These are phyloP conservation scores for Coniochaeta hoffmannii DNA, from an alignment of 2,329 filamentous ascomycete species.

Conservation along the genomic window DNA sequence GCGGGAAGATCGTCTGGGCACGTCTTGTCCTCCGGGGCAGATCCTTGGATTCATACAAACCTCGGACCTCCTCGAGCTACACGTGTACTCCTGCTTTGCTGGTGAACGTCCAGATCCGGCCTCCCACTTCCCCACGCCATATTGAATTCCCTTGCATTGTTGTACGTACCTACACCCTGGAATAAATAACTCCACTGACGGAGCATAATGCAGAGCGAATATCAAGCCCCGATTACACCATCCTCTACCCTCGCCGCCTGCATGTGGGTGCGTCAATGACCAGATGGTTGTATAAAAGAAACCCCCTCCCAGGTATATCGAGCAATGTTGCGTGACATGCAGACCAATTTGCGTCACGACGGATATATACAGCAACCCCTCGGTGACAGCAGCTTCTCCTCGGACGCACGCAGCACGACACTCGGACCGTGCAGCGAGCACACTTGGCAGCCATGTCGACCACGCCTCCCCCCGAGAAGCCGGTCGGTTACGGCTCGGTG, in stretches of 20 bases:
- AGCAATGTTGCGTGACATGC: background rate
- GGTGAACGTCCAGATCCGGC: background rate
- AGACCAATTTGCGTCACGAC: background rate
- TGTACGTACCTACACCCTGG: background rate
- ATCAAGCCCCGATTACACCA: slow-evolving; percentile 1
- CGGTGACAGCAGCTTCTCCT: background rate
- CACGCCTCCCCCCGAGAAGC: background rate
- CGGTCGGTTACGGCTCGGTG: background rate
- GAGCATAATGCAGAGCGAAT: background rate
- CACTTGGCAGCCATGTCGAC: background rate
- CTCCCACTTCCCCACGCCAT: background rate
- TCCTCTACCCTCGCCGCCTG: background rate
- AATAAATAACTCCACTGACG: background rate
- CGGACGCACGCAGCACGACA: background rate
- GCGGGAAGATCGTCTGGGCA: background rate
- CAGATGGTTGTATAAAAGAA: background rate
- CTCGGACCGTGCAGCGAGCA: too few species aligned
- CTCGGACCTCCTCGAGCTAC: background rate
- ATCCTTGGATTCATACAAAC: background rate
- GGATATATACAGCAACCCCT: background rate
- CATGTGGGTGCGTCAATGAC: background rate
- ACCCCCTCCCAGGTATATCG: background rate
- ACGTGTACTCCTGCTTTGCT: background rate
- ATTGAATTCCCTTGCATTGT: background rate
- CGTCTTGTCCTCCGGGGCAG: background rate